Evolutionary conservation across 73 alveolate genomes (phyloP), one percentile per base, ranked within the genome.

Genomic region (Paraurostyla sp.): DNA sequence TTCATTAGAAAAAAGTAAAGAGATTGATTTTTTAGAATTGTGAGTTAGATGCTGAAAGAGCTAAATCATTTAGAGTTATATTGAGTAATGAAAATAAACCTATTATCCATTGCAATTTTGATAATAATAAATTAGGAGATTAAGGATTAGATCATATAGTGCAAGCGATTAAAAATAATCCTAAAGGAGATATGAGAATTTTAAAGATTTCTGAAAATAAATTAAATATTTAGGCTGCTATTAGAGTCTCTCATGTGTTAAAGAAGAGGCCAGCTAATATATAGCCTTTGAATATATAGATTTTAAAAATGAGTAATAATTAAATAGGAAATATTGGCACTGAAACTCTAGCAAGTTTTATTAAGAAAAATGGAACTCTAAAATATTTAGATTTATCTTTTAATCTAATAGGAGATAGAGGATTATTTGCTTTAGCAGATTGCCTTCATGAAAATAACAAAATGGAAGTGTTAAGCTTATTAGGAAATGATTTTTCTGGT

Each of bases 251-350:
- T 0, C 89, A 89, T 89, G 85, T 89, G 20, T 58, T 89, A 0
- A 89, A 89, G 41, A 60, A 85, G 32, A 76, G 85, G 41, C 80
- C 71, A 13, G 41, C 45, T 30, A 33, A 36, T 2, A 23, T 48
- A 2, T 56, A 88, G 6, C 76, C 58, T 16, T 29, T 89, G 16
- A 89, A 82, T 23, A 42, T 89, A 7, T 75, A 63, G 76, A 50
- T 89, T 43, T 59, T 89, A 0, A 89, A 87, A 15, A 57, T 89
- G 68, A 23, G 73, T 23, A 6, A 81, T 40, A 89, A 89, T 63
- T 30, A 81, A 30, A 89, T 89, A 20, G 83, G 89, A 11, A 89
- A 89, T 51, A 80, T 89, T 22, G 95, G 95, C 6, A 40, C 80
- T 35, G 95, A 89, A 48, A 56, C 91, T 0, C 23, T 89, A 2